Conservation (phyloP, 139 green algal species). For the Tetradesmus obliquus region DNA sequence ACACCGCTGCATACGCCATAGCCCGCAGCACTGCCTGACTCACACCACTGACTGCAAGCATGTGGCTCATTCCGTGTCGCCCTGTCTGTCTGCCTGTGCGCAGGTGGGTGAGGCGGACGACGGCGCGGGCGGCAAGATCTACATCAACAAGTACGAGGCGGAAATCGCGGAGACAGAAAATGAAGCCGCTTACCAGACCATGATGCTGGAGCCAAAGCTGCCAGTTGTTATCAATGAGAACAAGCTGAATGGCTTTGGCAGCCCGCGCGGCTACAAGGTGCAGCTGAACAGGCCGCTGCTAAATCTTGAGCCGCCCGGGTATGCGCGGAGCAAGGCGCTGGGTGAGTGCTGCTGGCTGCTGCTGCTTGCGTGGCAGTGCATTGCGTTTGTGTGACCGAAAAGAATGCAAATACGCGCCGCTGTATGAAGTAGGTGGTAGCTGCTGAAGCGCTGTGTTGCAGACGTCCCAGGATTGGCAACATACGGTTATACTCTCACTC, state of each 20-base stretch:
- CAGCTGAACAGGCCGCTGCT: slow-evolving; percentile 36
- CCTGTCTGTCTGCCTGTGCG: not conserved
- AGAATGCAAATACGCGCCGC: not conserved
- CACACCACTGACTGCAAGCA: too few species aligned
- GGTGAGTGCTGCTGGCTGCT: slow-evolving; percentile 11
- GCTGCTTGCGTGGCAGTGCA: not conserved
- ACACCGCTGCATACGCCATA: too few species aligned
- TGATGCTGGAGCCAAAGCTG: slow-evolving; percentile 12
- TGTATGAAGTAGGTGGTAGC: too few species aligned
- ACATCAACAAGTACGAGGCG: slow-evolving; percentile 40
- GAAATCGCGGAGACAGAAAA: slow-evolving; percentile 15
- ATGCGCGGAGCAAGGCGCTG: not conserved
- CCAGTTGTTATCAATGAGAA: slow-evolving; percentile 41
- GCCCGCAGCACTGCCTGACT: too few species aligned
- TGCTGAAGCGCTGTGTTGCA: too few species aligned
- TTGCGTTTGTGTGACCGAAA: not conserved
- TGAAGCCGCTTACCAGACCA: not conserved
- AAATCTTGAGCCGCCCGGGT: slow-evolving; percentile 13
- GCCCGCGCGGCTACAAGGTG: slow-evolving; percentile 42
- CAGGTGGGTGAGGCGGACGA: slow-evolving; percentile 35
- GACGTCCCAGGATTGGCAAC: too few species aligned
- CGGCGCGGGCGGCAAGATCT: slow-evolving; percentile 31
- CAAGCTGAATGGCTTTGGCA: slow-evolving; percentile 18
- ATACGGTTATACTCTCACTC: too few species aligned
- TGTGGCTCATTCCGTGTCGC: too few species aligned